A percentile compares a stretch with the other conserved stretches of the same genome.
Evolutionary conservation across 345 rosid species (phyloP).

Genomic region (Lepidium aucheri): DNA sequence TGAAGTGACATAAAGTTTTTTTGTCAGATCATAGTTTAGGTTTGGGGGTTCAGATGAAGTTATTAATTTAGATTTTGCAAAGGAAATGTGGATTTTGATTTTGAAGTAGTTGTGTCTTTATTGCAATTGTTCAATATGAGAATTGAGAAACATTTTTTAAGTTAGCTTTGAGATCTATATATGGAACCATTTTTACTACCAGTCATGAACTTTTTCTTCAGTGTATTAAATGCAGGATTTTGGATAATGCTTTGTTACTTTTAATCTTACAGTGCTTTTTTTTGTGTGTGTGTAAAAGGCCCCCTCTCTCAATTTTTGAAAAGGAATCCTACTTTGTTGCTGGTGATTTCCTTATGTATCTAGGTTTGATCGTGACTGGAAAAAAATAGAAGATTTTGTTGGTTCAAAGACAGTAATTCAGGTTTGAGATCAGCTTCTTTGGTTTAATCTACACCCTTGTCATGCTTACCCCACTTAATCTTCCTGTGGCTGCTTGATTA

Average conservation of each 20-base stretch:
- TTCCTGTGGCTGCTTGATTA: not conserved
- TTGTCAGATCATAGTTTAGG: not conserved
- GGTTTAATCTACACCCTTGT: not conserved
- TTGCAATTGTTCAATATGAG: no score
- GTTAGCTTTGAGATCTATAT: not conserved
- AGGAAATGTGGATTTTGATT: not conserved
- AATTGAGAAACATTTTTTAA: not conserved
- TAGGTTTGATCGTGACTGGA: constrained; percentile 94
- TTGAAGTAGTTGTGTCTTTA: no score
- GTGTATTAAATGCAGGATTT: not conserved
- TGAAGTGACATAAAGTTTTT: not conserved
- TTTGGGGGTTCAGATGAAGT: not conserved
- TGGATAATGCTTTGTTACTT: not conserved
- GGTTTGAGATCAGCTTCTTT: constrained; percentile 33
- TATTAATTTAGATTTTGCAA: not conserved
- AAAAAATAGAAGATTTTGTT: constrained; percentile 76
- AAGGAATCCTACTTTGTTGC: not conserved
- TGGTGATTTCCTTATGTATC: not conserved
- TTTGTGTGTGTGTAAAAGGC: not conserved
- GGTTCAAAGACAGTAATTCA: constrained; percentile 90
- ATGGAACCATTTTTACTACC: no score
- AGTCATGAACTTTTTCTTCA: not conserved
- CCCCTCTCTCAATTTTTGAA: not conserved
- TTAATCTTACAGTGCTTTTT: not conserved
- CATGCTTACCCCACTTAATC: not conserved